These are phyloP conservation scores for Telfairia occidentalis DNA, from an alignment of 331 rosid genomes.

Conservation along the genomic window DNA sequence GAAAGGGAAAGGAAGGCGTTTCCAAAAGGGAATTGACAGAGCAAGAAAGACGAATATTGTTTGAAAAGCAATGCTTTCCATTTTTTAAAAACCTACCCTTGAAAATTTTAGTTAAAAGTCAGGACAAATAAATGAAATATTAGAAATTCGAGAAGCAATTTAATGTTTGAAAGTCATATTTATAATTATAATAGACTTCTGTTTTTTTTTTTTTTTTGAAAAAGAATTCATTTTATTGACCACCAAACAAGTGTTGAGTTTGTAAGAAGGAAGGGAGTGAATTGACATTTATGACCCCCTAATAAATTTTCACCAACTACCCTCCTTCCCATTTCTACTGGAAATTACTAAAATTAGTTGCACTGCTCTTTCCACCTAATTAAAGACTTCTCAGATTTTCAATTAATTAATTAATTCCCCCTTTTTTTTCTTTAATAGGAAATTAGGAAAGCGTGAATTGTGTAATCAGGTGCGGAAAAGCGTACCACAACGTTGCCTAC, in stretches of 20 bases:
- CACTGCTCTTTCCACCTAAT: background rate
- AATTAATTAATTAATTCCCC: background rate
- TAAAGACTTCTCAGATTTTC: background rate
- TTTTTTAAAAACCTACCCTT: background rate
- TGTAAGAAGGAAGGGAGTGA: background rate
- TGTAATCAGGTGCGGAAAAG: background rate
- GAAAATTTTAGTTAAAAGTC: background rate
- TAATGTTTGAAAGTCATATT: background rate
- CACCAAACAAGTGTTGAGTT: background rate
- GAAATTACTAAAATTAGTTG: background rate
- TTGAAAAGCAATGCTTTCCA: background rate
- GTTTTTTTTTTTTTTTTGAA: background rate
- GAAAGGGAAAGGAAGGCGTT: background rate
- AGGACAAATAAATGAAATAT: background rate
- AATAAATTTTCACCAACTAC: background rate
- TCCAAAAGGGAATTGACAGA: background rate
- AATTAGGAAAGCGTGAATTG: background rate
- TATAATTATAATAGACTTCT: background rate
- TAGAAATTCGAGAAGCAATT: background rate
- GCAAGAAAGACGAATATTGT: background rate
- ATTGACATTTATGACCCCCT: background rate
- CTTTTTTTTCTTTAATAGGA: background rate
- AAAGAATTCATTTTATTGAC: background rate
- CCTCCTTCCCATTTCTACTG: background rate
- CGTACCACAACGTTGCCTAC: conserved; percentile 77